Conservation (phyloP, 2,329 filamentous ascomycete species). For the Colletotrichum trifolii region DNA sequence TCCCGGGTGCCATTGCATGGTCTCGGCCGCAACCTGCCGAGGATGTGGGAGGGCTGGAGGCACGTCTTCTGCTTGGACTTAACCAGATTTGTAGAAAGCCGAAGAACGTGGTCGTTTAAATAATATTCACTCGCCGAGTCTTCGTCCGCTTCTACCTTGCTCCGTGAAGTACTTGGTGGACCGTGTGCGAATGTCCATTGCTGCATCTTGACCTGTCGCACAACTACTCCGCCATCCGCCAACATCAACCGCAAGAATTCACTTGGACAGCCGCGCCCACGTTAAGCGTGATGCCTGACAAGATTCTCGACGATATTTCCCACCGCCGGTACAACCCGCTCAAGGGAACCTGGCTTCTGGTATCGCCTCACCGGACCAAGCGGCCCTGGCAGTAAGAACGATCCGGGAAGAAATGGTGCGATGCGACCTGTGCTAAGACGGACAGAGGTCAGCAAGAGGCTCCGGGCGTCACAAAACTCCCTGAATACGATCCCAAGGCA, state of each 20-base stretch:
- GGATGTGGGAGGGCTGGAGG: conserved; percentile 2
- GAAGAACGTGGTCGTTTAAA: conserved; percentile 26
- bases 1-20: too few relatives aligned
- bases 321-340: conserved; percentile 94
- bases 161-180: background rate
- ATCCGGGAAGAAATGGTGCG: background rate
- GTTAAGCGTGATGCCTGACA: conserved; percentile 71
- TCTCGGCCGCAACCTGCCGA: conserved; percentile 28
- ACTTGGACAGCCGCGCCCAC: background rate
- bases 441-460: conserved; percentile 81
- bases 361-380: conserved; percentile 96
- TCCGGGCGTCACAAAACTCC: conserved; percentile 74
- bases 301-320: conserved; percentile 93
- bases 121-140: background rate
- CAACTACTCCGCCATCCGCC: conserved; percentile 32
- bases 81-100: conserved; percentile 12
- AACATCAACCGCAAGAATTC: background rate
- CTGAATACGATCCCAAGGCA: conserved; percentile 82
- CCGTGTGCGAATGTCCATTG: background rate
- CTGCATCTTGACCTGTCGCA: background rate
- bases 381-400: conserved; percentile 91
- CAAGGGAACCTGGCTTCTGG: conserved; percentile 89
- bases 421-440: conserved; percentile 18
- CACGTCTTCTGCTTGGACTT: background rate
- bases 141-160: background rate